Base-by-base conservation (phyloP, 306 rosid genomes). In the Ceratonia siliqua region DNA sequence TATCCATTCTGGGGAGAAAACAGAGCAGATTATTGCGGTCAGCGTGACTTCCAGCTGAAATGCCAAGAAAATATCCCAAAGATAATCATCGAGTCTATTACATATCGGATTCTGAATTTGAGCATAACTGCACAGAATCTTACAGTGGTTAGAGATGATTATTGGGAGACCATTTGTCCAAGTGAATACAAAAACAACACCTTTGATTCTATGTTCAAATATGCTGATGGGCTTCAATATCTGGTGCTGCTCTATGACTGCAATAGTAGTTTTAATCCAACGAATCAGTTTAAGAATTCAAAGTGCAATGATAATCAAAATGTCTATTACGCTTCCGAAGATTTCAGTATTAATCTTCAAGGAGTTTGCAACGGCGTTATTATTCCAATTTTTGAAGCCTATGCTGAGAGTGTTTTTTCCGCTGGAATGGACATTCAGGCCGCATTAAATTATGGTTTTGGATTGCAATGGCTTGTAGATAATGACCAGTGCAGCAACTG, bases 101-200 rank as follows among this genome's bases (percentile, higher is more conserved):
- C 36, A 11, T 65, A 41, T 21, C n/a, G 70, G 48, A 65, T 65
- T 43, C 20, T 43, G 27, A 8, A 21, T 43, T 41, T 41, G 2
- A 12, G 3, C 21, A 12, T 3, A 0, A 0, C 5, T 5, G 2
- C 5, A 22, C 36, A 13, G 11, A 21, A 3, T 21, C 53, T 65
- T 5, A 24, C 36, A 5, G 36, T 65, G 28, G 70, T 38, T 65
- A 41, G 54, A 22, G 75, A 70, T 48, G 75, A 70, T 39, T 70
- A 35, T 15, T 70, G 65, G 75, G 3, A 22, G 1, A 54, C 15
- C 3, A 0, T 14, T 1, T 70, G 75, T 54, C 53, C 65, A 20
- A 6, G 0, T 8, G 21, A 11, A 14, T 13, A 12, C 52, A 21
- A 0, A 52, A 70, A 70, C 52, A 53, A 4, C 1, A 53, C 38